These are phyloP conservation scores for Perkinsus marinus DNA, from an alignment of 169 alveolate species.

Conservation along the genomic window DNA sequence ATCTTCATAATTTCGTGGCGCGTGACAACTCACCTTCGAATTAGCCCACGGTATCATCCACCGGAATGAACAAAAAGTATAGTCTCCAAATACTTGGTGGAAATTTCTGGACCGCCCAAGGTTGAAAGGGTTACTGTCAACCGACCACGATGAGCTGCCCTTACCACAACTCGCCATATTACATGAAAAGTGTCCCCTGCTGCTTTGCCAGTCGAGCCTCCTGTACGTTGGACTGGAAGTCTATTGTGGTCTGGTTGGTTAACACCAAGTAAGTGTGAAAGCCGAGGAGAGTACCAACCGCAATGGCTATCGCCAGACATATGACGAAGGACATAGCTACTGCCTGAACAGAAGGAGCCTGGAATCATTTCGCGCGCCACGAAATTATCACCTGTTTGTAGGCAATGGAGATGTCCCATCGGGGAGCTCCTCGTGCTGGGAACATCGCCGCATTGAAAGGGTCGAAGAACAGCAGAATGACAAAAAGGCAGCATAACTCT, in stretches of 20 bases:
- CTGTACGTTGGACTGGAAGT: not conserved
- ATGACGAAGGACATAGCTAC: not conserved
- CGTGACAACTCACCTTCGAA: not conserved
- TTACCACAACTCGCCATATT: not conserved
- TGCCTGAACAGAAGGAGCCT: not conserved
- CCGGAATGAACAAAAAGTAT: not conserved
- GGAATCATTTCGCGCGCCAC: not conserved
- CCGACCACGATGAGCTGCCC: too few relatives aligned
- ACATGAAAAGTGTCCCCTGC: not conserved
- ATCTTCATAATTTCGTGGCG: not conserved
- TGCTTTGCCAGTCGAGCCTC: not conserved
- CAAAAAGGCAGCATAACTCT: not conserved
- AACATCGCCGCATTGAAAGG: not conserved
- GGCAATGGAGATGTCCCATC: not conserved
- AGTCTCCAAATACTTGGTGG: not conserved
- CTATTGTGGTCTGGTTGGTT: conserved; percentile 24
- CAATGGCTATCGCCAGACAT: not conserved
- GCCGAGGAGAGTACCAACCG: not conserved
- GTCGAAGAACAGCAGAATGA: not conserved
- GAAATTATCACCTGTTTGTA: not conserved
- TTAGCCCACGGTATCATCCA: not conserved
- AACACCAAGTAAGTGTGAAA: conserved; percentile 16
- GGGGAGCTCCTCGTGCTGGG: not conserved
- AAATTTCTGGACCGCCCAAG: not conserved
- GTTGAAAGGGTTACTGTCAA: not conserved